Evolutionary conservation across 225 moss, liverwort and hornwort species (phyloP), one percentile per base, ranked within the genome.

Genomic region (Sphagnum tenellum): DNA sequence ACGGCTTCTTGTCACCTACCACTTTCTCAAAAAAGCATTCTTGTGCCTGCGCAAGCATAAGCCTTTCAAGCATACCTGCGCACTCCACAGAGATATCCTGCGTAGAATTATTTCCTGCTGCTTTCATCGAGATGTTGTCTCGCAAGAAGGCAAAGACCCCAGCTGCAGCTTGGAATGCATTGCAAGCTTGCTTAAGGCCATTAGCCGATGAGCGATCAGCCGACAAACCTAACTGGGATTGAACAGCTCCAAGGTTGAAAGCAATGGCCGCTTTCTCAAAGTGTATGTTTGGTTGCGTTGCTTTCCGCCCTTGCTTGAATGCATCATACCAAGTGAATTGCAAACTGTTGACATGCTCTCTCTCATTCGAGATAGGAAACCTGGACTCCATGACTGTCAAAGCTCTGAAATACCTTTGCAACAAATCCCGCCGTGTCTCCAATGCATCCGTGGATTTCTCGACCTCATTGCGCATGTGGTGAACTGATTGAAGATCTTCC

Each of bases 41-140:
- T 71, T 99, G 98, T 2, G 93, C 98, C 72, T 99, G 98, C 5
- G 98, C 98, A 13, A 99, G 88, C 98, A 99, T 99, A 5, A 99
- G 77, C 65, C 98, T 83, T 74, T 99, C 98, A 14, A 99, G 82
- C 98, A 99, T 99, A 47, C 98, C 98, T 8, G 98, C 98, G 62
- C 98, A 99, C 79, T 99, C 98, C 10, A 99, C 98, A 4, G 98
- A 87, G 53, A 93, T 93, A 77, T 99, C 98, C 51, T 81, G 83
- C 2, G 98, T 93, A 5, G 92, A 84, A 49, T 87, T 74, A 47
- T 86, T 77, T 49, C 93, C 90, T 12, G 90, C 85, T 54, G 98
- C 98, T 72, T 99, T 99, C 98, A 99, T 99, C 12, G 98, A 93
- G 50, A 99, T 93, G n/a, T 99, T 90, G 64, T 99, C 98, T 72